phyloP scores from a whole-genome alignment of 331 rosid genomes.

The Saraca asoca region DNA sequence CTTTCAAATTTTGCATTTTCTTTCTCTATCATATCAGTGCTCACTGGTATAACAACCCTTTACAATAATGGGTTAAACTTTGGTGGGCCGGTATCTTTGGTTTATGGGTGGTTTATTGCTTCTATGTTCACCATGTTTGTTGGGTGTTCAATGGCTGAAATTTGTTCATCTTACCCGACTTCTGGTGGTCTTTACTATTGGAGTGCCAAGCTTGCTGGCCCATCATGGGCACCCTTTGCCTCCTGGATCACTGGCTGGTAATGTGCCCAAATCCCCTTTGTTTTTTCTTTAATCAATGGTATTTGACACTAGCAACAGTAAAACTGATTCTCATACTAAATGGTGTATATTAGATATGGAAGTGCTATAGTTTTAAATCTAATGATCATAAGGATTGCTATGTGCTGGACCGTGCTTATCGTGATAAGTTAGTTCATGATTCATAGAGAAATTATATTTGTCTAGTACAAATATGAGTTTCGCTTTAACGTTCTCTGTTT shows the following conservation, averaged over 20 bases:
- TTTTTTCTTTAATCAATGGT: neutral
- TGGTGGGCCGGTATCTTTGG: constrained; percentile 86
- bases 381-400: neutral
- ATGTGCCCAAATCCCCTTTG: neutral
- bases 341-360: neutral
- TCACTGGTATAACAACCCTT: constrained; percentile 90
- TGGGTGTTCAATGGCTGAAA: constrained; percentile 92
- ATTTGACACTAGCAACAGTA: neutral
- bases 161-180: constrained; percentile 91
- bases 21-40: constrained; percentile 86
- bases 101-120: constrained; percentile 85
- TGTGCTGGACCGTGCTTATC: neutral
- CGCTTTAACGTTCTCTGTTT: neutral
- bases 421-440: neutral
- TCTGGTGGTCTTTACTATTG: constrained; percentile 97
- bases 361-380: neutral
- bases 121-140: constrained; percentile 78
- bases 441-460: neutral
- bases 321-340: neutral
- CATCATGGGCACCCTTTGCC: constrained; percentile 91
- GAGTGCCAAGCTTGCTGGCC: constrained; percentile 99
- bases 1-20: constrained; percentile 89
- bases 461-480: neutral
- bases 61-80: constrained; percentile 72
- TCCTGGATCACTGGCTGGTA: constrained; percentile 99